Evolutionary conservation across 2,329 filamentous ascomycete species (phyloP), one percentile per base, ranked within the genome.

Genomic region (Penicillium sp.): DNA sequence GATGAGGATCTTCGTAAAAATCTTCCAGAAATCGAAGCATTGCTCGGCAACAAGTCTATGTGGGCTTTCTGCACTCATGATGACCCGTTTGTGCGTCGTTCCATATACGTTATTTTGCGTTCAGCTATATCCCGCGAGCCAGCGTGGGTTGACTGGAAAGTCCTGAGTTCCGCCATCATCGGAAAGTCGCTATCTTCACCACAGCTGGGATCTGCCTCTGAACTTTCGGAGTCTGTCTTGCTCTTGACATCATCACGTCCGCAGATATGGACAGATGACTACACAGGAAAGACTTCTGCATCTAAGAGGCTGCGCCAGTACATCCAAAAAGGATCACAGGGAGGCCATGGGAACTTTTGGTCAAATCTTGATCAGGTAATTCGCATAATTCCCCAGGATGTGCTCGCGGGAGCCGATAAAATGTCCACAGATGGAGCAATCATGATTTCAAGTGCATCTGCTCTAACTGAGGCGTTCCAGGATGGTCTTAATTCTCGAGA

Each of bases 321-420:
- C 68, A 81, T 98, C 7, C 88, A 91, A 64, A 91, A 89, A 70
- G 94, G 95, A 2, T 96, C 94, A 0, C 91, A 97, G 71, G 86
- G 88, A n/a, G 90, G 90, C 3, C 82, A 87, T 0, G 79, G 83
- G 3, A 85, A 83, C 10, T 97, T 89, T 72, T 99, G 95, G 95
- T 77, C 83, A 28, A 86, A 85, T 17, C 75, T 96, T 35, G 82
- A 84, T 42, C 80, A 82, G 33, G 78, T 98, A 0, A 73, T 97
- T 54, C 74, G 78, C 26, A 74, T 74, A 7, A 69, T 91, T 13
- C 89, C 89, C 4, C 61, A 72, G 6, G 80, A 85, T 24, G 75
- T 88, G 53, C 62, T 79, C 38, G 70, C 68, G 47, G 67, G 73
- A 7, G 62, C 73, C 17, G 69, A 72, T 22, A 64, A 73, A 55